Evolutionary conservation across 306 rosid species (phyloP), one percentile per base, ranked within the genome.

Genomic region (Fagus crenata): DNA sequence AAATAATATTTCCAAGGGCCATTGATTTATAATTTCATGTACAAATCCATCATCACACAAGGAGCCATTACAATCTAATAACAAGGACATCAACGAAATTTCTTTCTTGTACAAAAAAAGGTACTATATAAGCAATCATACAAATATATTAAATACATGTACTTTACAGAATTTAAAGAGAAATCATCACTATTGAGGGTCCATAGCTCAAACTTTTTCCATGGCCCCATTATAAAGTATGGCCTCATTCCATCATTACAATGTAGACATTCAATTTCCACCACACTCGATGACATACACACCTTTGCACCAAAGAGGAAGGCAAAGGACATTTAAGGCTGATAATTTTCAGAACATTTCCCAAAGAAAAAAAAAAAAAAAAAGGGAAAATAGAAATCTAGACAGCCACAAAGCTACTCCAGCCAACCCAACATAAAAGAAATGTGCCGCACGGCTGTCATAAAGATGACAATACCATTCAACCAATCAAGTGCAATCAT

Each of bases 361-460:
- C 18, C 17, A 18, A 1, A n/a, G 2, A 49, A 49, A 0, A 11
- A 49, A 49, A 13, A 51, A n/a, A 13, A 28, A 13, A 22, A 56
- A 5, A 28, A 56, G 28, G 28, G 64, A 80, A 58, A 41, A 69
- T 63, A 74, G 80, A 82, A 84, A 81, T 77, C 81, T 76, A 67
- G 60, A 72, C 79, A 76, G 79, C 53, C 81, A 15, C 53, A 17
- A 80, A 72, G 46, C 67, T 78, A 69, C 74, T 54, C 74, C 77
- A 71, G 73, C 53, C 58, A 18, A 56, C 77, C 81, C 69, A 13
- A 49, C 75, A 80, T 28, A 75, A 74, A 79, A 58, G 64, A 75
- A 79, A 70, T 69, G 75, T 85, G 74, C 90, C 88, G 84, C 74
- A 77, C 83, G 69, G 67, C 70, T 75, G 43, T 61, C 76, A 75